These are phyloP conservation scores for Dipteronia sinensis DNA, from an alignment of 345 rosid genomes.

Conservation along the genomic window DNA sequence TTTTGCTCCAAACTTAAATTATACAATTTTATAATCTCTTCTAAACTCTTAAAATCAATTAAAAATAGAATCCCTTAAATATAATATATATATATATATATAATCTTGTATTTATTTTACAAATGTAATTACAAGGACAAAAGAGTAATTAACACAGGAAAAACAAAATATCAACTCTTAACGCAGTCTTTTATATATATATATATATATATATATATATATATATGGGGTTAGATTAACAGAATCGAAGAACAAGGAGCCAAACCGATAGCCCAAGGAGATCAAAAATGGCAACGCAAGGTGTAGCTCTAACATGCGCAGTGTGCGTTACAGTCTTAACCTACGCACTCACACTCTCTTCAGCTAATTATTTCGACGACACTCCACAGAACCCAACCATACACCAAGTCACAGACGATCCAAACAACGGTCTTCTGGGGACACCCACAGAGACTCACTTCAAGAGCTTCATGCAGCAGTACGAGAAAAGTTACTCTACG, in stretches of 20 bases:
- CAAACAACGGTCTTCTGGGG: slow-evolving; percentile 30
- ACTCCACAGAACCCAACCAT: slow-evolving; percentile 37
- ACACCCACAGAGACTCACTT: slow-evolving; percentile 53
- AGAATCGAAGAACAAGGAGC: neutral
- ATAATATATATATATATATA: too few relatives aligned
- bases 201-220: too few relatives aligned
- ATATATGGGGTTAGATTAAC: neutral
- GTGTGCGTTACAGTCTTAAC: slow-evolving; percentile 17
- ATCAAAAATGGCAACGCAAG: neutral
- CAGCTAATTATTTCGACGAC: neutral
- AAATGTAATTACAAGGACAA: neutral
- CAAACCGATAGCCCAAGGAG: neutral
- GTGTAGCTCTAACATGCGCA: slow-evolving; percentile 8
- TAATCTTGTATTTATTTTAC: too few relatives aligned
- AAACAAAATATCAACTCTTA: neutral
- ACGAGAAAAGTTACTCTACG: slow-evolving; percentile 57
- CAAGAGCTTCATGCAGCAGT: slow-evolving; percentile 53
- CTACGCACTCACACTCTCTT: slow-evolving; percentile 20
- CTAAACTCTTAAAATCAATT: too few relatives aligned
- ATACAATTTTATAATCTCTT: too few relatives aligned
- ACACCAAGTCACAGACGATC: slow-evolving; percentile 50
- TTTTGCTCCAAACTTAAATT: too few relatives aligned
- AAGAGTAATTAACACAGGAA: neutral
- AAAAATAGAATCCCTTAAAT: too few relatives aligned
- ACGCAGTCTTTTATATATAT: neutral